Percentiles rank a stretch among this genome's conserved stretches.
Evolutionary conservation across 1,284 basidiomycete species (phyloP).

Genomic region (Omphalotus olearius): DNA sequence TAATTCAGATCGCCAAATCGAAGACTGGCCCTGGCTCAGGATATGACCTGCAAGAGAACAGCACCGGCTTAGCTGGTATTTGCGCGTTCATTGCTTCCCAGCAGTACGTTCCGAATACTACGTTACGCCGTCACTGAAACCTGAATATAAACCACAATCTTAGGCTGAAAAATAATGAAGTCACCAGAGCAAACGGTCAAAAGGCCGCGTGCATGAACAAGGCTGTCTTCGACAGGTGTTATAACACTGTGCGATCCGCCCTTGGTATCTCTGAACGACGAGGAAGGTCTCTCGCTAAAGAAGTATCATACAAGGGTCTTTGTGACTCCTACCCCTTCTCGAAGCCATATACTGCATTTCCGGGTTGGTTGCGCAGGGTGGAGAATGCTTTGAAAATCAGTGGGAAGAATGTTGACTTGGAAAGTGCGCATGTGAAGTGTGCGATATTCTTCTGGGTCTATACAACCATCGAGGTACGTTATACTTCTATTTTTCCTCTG

Average conservation of each 20-base stretch:
- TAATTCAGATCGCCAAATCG: conserved; percentile 11
- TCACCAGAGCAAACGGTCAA: conserved; percentile 17
- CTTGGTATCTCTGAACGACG: conserved; percentile 1
- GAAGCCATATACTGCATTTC: neutral
- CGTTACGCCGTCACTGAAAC: neutral
- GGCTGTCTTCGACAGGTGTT: conserved; percentile 7
- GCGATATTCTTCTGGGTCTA: conserved; percentile 23
- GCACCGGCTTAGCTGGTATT: conserved; percentile 20
- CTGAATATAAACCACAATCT: neutral
- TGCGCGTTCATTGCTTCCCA: conserved; percentile 25
- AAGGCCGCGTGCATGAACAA: conserved; percentile 9
- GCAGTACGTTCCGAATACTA: conserved; percentile 14
- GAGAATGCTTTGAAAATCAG: conserved; percentile 12
- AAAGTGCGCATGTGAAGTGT: conserved; percentile 14
- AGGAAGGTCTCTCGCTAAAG: neutral
- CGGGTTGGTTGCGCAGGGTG: conserved; percentile 11
- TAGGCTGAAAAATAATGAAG: conserved; percentile 23
- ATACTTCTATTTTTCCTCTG: neutral
- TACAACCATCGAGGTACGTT: conserved; percentile 16
- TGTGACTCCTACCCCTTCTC: neutral
- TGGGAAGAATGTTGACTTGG: conserved; percentile 8
- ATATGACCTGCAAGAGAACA: conserved; percentile 15
- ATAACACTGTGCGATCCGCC: conserved; percentile 6
- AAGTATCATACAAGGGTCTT: conserved; percentile 1
- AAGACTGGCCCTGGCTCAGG: conserved; percentile 23